A percentile compares a stretch with the other conserved stretches of the same genome.
phyloP scores from a whole-genome alignment of 805 yeast species.

The Starmera amethionina region DNA sequence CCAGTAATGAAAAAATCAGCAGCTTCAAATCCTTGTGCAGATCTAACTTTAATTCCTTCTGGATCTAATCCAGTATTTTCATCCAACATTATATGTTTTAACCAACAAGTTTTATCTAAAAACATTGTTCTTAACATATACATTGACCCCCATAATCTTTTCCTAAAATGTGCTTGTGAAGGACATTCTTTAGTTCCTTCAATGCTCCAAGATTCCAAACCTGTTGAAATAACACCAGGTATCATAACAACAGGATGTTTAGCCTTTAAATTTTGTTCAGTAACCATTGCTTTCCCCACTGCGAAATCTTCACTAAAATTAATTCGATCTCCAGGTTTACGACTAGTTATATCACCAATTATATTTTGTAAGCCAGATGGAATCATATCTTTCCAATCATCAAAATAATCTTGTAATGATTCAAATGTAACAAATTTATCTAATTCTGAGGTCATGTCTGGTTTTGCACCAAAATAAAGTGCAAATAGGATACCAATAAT shows the following conservation, averaged over 20 bases:
- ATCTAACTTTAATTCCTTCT: conserved; percentile 65
- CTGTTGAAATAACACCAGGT: conserved; percentile 95
- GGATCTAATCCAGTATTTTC: conserved; percentile 92
- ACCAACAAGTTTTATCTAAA: conserved; percentile 87
- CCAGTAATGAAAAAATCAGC: conserved; percentile 96
- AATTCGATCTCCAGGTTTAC: conserved; percentile 11
- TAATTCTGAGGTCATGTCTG: conserved; percentile 35
- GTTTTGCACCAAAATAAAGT: conserved; percentile 43
- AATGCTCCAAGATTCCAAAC: conserved; percentile 88
- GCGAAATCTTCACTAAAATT: conserved; percentile 78
- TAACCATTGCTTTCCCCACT: conserved; percentile 61
- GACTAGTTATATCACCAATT: conserved; percentile 39
- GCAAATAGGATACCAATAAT: conserved; percentile 60
- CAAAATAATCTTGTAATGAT: conserved; percentile 44
- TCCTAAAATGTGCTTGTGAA: conserved; percentile 74
- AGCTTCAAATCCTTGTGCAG: conserved; percentile 94
- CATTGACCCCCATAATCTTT: conserved; percentile 94
- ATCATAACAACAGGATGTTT: conserved; percentile 82
- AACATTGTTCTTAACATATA: conserved; percentile 92
- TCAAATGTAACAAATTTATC: conserved; percentile 46
- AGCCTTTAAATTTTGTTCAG: conserved; percentile 39
- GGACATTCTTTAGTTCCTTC: conserved; percentile 74
- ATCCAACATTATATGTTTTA: conserved; percentile 83
- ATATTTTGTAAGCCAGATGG: conserved; percentile 57
- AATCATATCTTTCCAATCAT: conserved; percentile 66